A percentile compares a stretch with the other conserved stretches of the same genome.
Conservation (phyloP, 75 land plant species). For the Azolla pinnata region DNA sequence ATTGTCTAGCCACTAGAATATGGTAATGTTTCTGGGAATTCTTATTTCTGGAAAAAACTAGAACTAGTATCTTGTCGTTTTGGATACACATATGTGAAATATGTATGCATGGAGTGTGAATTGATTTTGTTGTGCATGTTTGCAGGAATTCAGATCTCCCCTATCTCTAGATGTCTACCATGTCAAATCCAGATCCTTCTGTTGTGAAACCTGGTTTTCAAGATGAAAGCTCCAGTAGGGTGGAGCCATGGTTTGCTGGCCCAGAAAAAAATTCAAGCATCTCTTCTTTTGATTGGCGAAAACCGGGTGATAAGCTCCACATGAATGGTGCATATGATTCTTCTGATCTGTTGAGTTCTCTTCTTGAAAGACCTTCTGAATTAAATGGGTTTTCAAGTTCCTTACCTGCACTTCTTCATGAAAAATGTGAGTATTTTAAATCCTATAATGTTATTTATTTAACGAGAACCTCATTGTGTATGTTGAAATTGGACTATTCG, state of each 20-base stretch:
- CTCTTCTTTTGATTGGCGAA: constrained; percentile 2
- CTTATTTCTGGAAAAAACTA: too few species aligned
- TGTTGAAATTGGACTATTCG: too few species aligned
- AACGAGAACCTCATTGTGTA: constrained; percentile 21
- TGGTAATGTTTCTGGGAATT: too few species aligned
- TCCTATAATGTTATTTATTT: background rate
- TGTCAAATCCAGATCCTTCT: background rate
- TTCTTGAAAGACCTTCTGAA: constrained; percentile 10
- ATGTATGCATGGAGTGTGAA: too few species aligned
- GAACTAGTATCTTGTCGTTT: background rate
- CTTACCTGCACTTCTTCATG: constrained; percentile 20
- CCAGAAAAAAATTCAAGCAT: background rate
- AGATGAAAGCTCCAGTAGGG: background rate
- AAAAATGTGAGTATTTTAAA: constrained; percentile 17
- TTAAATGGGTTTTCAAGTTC: constrained; percentile 22
- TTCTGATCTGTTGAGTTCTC: constrained; percentile 8
- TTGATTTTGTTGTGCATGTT: background rate
- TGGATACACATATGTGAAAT: background rate
- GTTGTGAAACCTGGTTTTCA: background rate
- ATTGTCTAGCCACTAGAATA: too few species aligned
- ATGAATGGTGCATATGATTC: background rate
- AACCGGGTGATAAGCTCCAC: background rate
- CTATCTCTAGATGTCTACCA: background rate
- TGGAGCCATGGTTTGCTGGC: constrained; percentile 1
- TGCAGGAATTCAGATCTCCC: background rate